phyloP scores from a whole-genome alignment of 371 early-diverging fungal genomes.

The Mucor velutinosus region DNA sequence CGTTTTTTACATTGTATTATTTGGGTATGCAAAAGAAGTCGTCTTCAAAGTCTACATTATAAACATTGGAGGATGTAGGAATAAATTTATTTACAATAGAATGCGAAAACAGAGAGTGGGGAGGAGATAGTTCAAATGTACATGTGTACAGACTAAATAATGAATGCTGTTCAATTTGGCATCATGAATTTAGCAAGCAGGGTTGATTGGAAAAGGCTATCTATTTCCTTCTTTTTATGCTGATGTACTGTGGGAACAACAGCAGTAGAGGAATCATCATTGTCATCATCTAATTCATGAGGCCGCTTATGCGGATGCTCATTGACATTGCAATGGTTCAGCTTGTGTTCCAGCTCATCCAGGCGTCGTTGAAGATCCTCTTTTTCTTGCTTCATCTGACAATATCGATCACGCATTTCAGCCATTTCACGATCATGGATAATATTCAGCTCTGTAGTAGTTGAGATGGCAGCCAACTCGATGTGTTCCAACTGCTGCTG shows the following conservation, averaged over 20 bases:
- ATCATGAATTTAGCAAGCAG: neutral
- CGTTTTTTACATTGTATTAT: too few species aligned
- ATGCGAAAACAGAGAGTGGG: neutral
- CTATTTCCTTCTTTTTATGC: neutral
- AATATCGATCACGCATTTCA: constrained; percentile 6
- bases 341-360: constrained; percentile 8
- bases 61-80: neutral
- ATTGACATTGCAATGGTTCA: constrained; percentile 1
- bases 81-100: neutral
- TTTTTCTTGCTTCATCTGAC: constrained; percentile 23
- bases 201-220: neutral
- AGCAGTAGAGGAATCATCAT: neutral
- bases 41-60: too few species aligned
- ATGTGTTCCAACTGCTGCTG: neutral
- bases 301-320: neutral
- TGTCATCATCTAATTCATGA: neutral
- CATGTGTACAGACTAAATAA: too few species aligned
- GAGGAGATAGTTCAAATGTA: neutral
- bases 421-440: constrained; percentile 16
- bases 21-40: too few species aligned
- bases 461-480: neutral
- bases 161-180: neutral
- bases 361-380: constrained; percentile 19
- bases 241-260: neutral
- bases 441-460: neutral